Percentiles rank a stretch among this genome's conserved stretches.
phyloP scores from a whole-genome alignment of 176 grass and related monocot species.

The Musa beccarii region DNA sequence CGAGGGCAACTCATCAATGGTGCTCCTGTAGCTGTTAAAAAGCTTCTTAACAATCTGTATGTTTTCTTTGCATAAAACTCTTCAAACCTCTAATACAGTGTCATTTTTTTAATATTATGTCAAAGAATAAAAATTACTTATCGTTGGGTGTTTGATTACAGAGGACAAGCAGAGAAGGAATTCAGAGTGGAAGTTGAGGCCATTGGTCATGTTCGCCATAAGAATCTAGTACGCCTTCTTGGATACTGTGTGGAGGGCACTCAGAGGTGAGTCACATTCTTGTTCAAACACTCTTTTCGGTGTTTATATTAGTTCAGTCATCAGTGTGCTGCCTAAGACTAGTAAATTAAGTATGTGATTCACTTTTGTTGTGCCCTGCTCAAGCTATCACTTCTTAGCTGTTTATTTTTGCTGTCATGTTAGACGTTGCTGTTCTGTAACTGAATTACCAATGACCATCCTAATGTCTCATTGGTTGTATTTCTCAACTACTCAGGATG shows the following conservation, averaged over 20 bases:
- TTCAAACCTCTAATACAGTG: background rate
- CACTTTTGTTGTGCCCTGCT: background rate
- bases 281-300: background rate
- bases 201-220: slow-evolving; percentile 88
- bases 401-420: background rate
- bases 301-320: background rate
- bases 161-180: slow-evolving; percentile 86
- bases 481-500: slow-evolving; percentile 41
- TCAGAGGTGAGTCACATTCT: slow-evolving; percentile 43
- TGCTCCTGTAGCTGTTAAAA: slow-evolving; percentile 68
- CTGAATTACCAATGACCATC: background rate
- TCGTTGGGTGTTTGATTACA: slow-evolving; percentile 14
- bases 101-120: background rate
- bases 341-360: background rate
- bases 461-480: background rate
- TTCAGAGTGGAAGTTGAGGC: slow-evolving; percentile 90
- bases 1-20: slow-evolving; percentile 58
- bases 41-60: slow-evolving; percentile 71
- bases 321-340: background rate
- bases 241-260: slow-evolving; percentile 79
- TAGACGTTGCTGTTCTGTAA: background rate
- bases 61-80: background rate
- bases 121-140: background rate
- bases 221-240: slow-evolving; percentile 74
- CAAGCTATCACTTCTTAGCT: background rate